These are phyloP conservation scores for Telopea speciosissima DNA, from an alignment of 177 flowering plant genomes.

Conservation along the genomic window DNA sequence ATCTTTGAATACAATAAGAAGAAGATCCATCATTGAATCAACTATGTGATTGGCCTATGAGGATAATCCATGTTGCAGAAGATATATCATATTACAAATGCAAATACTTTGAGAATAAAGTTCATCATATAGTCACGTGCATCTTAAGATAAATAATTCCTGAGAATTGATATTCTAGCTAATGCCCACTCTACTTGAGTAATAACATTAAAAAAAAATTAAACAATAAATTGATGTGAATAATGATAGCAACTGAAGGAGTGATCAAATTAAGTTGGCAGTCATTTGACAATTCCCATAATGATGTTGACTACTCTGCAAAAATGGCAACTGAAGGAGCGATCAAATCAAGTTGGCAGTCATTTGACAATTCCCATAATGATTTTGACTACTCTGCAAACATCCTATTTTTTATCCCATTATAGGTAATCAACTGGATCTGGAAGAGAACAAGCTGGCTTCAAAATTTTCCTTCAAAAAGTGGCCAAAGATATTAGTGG, in stretches of 20 bases:
- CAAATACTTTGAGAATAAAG: not conserved
- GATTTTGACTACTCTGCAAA: not conserved
- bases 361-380: too few relatives aligned
- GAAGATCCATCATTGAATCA: not conserved
- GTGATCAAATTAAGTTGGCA: not conserved
- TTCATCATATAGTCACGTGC: not conserved
- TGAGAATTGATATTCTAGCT: not conserved
- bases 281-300: too few relatives aligned
- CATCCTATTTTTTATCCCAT: not conserved
- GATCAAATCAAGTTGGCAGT: not conserved
- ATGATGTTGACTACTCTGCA: not conserved
- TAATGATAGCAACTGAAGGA: not conserved
- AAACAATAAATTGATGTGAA: not conserved
- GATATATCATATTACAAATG: not conserved
- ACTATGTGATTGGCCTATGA: not conserved
- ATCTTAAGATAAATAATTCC: too few relatives aligned
- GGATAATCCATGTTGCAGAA: not conserved
- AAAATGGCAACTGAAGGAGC: not conserved
- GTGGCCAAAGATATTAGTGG: constrained; percentile 9
- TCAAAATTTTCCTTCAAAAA: not conserved
- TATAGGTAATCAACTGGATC: not conserved
- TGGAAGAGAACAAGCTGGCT: not conserved
- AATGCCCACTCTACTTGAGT: not conserved
- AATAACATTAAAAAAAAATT: too few relatives aligned
- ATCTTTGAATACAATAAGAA: constrained; percentile 36